These are phyloP conservation scores for Coniochaeta sp. DNA, from an alignment of 2,329 filamentous ascomycete species.

Conservation along the genomic window DNA sequence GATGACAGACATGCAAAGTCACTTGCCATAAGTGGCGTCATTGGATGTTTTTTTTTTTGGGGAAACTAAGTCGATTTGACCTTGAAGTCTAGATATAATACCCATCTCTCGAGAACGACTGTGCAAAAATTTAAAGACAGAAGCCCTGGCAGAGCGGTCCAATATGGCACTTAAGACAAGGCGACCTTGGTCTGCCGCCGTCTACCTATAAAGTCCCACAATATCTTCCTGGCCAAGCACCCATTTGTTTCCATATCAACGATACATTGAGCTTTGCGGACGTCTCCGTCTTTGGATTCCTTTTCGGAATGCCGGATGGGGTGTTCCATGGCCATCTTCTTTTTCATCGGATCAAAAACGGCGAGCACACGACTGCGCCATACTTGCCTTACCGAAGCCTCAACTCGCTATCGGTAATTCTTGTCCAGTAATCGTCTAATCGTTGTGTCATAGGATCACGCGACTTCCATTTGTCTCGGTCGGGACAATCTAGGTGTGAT, in stretches of 20 bases:
- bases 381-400: neutral
- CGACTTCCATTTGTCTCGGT: neutral
- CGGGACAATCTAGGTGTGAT: neutral
- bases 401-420: neutral
- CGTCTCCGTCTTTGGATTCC: neutral
- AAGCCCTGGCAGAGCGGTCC: too few species aligned
- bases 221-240: neutral
- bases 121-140: too few species aligned
- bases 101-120: too few species aligned
- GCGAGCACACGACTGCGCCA: neutral
- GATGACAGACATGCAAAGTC: too few species aligned
- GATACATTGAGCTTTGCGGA: neutral
- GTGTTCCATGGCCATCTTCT: neutral
- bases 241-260: neutral
- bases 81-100: too few species aligned
- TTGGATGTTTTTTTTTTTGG: too few species aligned
- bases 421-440: neutral
- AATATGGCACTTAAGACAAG: neutral
- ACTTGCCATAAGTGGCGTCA: too few species aligned
- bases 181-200: neutral
- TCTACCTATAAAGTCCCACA: neutral
- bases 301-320: neutral
- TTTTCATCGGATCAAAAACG: neutral
- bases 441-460: neutral
- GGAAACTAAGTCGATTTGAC: too few species aligned